A percentile compares a stretch with the other conserved stretches of the same genome.
These are phyloP conservation scores for Penicillium flavigenum DNA, from an alignment of 495 filamentous ascomycete genomes.

Conservation along the genomic window DNA sequence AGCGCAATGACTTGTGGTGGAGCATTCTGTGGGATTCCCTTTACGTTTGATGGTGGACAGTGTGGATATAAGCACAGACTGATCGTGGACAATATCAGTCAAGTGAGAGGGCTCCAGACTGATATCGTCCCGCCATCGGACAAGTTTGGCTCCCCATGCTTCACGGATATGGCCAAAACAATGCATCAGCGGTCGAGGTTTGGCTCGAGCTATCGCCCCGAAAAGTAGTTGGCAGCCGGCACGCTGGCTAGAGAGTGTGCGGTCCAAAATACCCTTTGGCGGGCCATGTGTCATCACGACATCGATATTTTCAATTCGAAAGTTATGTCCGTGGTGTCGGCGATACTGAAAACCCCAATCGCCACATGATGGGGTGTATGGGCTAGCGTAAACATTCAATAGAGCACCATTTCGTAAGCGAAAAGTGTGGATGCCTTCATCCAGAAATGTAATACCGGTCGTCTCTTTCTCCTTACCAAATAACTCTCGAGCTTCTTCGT, in stretches of 20 bases:
- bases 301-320: slow-evolving; percentile 52
- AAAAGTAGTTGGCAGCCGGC: slow-evolving; percentile 61
- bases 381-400: slow-evolving; percentile 64
- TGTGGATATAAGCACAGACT: slow-evolving; percentile 40
- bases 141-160: slow-evolving; percentile 61
- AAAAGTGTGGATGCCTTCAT: slow-evolving; percentile 60
- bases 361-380: slow-evolving; percentile 57
- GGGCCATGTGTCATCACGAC: slow-evolving; percentile 70
- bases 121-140: slow-evolving; percentile 50
- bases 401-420: slow-evolving; percentile 54
- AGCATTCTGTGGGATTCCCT: slow-evolving; percentile 1
- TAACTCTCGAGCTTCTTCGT: slow-evolving; percentile 30
- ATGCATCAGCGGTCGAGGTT: slow-evolving; percentile 59
- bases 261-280: slow-evolving; percentile 56
- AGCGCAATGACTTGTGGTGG: slow-evolving; percentile 35
- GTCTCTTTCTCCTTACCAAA: slow-evolving; percentile 24
- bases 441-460: slow-evolving; percentile 56
- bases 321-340: slow-evolving; percentile 45
- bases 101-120: slow-evolving; percentile 40
- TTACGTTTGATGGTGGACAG: slow-evolving; percentile 29
- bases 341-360: slow-evolving; percentile 61
- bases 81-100: slow-evolving; percentile 47
- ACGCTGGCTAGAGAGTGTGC: slow-evolving; percentile 27
- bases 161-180: slow-evolving; percentile 77
- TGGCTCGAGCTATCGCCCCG: slow-evolving; percentile 48